These are phyloP conservation scores for Starmera amethionina DNA, from an alignment of 805 yeast species.

Conservation along the genomic window DNA sequence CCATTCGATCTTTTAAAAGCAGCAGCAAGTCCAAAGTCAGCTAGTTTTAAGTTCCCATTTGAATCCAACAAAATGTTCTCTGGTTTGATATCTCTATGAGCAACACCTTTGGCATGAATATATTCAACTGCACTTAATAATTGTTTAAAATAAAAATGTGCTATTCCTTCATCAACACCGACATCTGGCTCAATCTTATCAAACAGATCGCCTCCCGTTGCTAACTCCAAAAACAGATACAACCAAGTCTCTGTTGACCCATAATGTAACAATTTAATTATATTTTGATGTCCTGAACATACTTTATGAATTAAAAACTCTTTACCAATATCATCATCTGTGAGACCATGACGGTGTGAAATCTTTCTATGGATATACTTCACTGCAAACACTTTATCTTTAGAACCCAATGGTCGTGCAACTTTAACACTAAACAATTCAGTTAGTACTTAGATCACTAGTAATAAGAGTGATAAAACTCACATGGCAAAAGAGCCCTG, in stretches of 20 bases:
- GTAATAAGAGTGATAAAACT: constrained; percentile 7
- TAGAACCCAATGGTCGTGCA: constrained; percentile 25
- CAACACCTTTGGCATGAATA: constrained; percentile 54
- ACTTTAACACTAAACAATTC: constrained; percentile 31
- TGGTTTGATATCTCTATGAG: constrained; percentile 62
- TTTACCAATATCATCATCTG: constrained; percentile 32
- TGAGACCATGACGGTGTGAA: constrained; percentile 24
- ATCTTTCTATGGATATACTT: constrained; percentile 42
- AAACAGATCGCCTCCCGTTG: constrained; percentile 67
- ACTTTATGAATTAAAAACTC: constrained; percentile 53
- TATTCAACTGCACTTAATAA: constrained; percentile 49
- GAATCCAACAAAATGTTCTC: constrained; percentile 57
- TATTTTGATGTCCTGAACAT: constrained; percentile 50
- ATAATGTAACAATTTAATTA: constrained; percentile 43
- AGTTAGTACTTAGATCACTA: neutral
- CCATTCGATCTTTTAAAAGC: constrained; percentile 43
- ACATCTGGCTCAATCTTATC: constrained; percentile 72
- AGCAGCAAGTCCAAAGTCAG: constrained; percentile 71
- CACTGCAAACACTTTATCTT: constrained; percentile 39
- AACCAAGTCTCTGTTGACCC: constrained; percentile 47
- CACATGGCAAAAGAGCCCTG: constrained; percentile 60
- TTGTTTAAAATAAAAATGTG: constrained; percentile 62
- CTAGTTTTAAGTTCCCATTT: constrained; percentile 58
- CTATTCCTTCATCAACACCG: constrained; percentile 57
- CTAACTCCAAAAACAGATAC: constrained; percentile 60